Evolutionary conservation across 768 basidiomycete species (phyloP).

Genomic region (Royoungia palumana): DNA sequence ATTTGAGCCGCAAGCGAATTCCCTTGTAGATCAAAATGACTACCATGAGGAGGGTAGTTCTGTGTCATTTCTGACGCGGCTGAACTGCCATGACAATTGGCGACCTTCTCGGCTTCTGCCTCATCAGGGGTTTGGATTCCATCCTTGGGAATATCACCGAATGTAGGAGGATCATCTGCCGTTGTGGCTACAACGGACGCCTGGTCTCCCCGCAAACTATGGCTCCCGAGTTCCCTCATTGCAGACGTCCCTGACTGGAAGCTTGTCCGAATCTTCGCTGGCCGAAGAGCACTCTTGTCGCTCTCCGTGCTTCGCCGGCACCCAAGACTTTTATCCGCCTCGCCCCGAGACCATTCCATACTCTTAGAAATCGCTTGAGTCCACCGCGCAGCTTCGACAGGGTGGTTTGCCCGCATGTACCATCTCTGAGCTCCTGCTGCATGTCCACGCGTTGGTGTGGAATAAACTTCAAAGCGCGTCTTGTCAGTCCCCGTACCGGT

Average conservation of each 20-base stretch:
- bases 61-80: constrained; percentile 42
- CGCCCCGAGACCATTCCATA: constrained; percentile 66
- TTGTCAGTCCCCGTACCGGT: constrained; percentile 49
- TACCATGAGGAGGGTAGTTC: constrained; percentile 52
- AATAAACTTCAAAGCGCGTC: constrained; percentile 80
- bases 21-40: constrained; percentile 60
- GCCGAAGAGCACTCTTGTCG: constrained; percentile 38
- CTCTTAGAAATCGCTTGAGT: constrained; percentile 68
- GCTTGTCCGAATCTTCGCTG: constrained; percentile 29
- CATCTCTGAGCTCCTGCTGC: constrained; percentile 58
- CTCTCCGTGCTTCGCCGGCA: constrained; percentile 47
- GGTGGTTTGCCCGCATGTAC: constrained; percentile 84
- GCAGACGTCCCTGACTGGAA: constrained; percentile 29
- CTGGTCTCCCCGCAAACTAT: constrained; percentile 23
- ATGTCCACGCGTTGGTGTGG: constrained; percentile 48
- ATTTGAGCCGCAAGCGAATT: constrained; percentile 73
- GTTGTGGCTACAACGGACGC: constrained; percentile 21
- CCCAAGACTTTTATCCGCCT: constrained; percentile 27
- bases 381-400: constrained; percentile 89
- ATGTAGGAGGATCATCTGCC: constrained; percentile 13
- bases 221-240: constrained; percentile 23
- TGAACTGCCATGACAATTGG: constrained; percentile 42
- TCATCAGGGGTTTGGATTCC: constrained; percentile 27
- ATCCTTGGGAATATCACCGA: constrained; percentile 13
- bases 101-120: constrained; percentile 29